phyloP scores from a whole-genome alignment of 2,329 filamentous ascomycete genomes.

The Talaromyces sp. region DNA sequence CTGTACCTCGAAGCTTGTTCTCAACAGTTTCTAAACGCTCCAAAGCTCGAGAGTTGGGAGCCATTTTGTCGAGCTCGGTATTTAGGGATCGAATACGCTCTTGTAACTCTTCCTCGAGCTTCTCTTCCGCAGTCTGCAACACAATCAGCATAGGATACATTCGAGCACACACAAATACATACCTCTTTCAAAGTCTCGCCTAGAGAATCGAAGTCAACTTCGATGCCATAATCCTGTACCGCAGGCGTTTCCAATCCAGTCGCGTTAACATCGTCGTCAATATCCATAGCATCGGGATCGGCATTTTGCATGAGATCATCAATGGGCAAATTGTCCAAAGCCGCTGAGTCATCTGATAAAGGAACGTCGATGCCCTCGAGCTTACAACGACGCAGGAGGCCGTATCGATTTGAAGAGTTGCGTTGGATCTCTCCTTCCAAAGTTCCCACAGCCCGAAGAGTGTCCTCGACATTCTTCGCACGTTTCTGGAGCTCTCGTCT shows the following conservation, averaged over 20 bases:
- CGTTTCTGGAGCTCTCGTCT: conserved; percentile 77
- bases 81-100: conserved; percentile 73
- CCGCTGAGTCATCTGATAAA: conserved; percentile 63
- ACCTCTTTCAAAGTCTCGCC: conserved; percentile 78
- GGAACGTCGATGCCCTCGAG: conserved; percentile 90
- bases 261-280: conserved; percentile 64
- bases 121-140: conserved; percentile 61
- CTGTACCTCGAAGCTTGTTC: conserved; percentile 73
- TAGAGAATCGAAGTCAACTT: conserved; percentile 76
- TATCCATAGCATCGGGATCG: conserved; percentile 86
- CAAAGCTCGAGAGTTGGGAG: conserved; percentile 93
- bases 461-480: conserved; percentile 74
- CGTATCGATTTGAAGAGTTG: conserved; percentile 78
- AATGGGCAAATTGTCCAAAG: conserved; percentile 77
- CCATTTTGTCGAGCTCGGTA: conserved; percentile 83
- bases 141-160: conserved; percentile 23
- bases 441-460: conserved; percentile 67
- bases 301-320: conserved; percentile 70
- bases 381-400: conserved; percentile 80
- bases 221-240: conserved; percentile 86
- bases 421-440: conserved; percentile 85
- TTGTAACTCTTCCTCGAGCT: conserved; percentile 69
- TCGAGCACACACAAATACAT: conserved; percentile 29
- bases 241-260: conserved; percentile 54
- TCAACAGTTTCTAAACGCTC: conserved; percentile 86